These are phyloP conservation scores for Solanum sitiens DNA, from an alignment of 257 asterid species.

Conservation along the genomic window DNA sequence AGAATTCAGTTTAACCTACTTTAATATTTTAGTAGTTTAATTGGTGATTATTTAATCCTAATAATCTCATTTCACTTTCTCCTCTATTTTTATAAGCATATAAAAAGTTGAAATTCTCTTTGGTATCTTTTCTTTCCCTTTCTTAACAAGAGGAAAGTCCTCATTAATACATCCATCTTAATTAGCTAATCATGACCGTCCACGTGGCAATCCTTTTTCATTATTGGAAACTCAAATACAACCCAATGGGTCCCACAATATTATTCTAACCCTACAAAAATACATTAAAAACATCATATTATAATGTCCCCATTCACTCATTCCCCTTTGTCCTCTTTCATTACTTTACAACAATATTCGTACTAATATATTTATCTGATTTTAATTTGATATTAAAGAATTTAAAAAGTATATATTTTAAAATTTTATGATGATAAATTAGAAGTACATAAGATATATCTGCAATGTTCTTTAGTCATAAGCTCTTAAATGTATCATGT, in stretches of 20 bases:
- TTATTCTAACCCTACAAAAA: neutral
- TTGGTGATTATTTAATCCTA: neutral
- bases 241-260: conserved; percentile 5
- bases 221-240: conserved; percentile 9
- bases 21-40: neutral
- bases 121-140: neutral
- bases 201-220: conserved; percentile 12
- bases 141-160: neutral
- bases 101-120: neutral
- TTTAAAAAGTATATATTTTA: neutral
- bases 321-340: neutral
- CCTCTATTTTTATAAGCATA: neutral
- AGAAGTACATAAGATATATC: neutral
- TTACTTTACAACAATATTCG: neutral
- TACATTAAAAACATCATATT: neutral
- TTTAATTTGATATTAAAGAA: neutral
- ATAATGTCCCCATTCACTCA: neutral
- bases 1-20: neutral
- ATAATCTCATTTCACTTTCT: neutral
- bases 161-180: neutral
- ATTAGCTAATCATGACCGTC: conserved; percentile 19
- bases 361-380: neutral
- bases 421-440: neutral
- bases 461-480: neutral
- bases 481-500: neutral